Conservation (phyloP, 441 rosid species). For the Capsella rubella region DNA sequence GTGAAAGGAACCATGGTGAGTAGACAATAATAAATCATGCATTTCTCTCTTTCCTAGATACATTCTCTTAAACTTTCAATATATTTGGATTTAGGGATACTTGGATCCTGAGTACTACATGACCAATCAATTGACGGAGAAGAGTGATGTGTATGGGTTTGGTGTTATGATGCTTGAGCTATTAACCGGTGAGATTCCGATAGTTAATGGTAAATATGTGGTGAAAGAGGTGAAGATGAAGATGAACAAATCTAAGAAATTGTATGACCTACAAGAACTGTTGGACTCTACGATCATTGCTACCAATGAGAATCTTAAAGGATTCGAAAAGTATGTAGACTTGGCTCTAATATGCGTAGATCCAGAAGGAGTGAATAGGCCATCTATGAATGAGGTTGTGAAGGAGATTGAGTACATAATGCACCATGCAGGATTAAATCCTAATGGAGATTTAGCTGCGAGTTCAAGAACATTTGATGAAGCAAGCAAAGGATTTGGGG, state of each 20-base stretch:
- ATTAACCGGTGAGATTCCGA: constrained; percentile 66
- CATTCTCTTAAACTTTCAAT: not conserved
- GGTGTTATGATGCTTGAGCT: constrained; percentile 84
- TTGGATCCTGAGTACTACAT: constrained; percentile 92
- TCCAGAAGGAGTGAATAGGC: constrained; percentile 67
- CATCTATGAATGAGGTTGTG: constrained; percentile 76
- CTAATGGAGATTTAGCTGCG: constrained; percentile 64
- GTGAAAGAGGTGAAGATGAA: constrained; percentile 68
- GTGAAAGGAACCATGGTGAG: constrained; percentile 94
- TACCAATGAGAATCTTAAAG: constrained; percentile 51
- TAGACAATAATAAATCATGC: not conserved
- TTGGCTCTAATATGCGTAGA: constrained; percentile 72
- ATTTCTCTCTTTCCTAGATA: not conserved
- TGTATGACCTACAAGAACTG: constrained; percentile 63
- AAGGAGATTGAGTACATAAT: constrained; percentile 79
- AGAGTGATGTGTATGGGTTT: constrained; percentile 89
- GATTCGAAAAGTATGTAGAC: constrained; percentile 67
- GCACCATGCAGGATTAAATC: constrained; percentile 69
- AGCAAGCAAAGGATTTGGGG: constrained; percentile 30
- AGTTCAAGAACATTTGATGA: constrained; percentile 49
- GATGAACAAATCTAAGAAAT: constrained; percentile 61
- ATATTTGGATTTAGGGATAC: constrained; percentile 57
- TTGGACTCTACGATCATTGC: constrained; percentile 56
- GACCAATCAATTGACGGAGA: constrained; percentile 86
- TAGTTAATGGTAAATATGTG: constrained; percentile 74